Conservation (phyloP, 2,329 filamentous ascomycete species). For the Aureobasidium sp. region DNA sequence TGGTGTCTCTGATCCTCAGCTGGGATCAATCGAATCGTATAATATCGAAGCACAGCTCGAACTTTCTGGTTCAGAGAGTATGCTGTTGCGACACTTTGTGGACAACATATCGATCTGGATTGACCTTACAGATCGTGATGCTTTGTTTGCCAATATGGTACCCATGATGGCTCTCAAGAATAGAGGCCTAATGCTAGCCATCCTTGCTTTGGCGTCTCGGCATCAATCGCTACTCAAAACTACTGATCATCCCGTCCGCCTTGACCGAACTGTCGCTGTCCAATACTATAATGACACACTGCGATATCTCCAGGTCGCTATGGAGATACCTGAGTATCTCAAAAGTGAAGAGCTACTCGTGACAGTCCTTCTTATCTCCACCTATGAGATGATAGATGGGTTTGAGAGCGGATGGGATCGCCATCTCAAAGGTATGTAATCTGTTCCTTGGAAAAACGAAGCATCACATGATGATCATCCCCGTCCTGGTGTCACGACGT, state of each 20-base stretch:
- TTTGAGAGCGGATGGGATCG: slow-evolving; percentile 62
- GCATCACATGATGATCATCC: no score
- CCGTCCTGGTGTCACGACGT: no score
- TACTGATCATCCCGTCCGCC: no score
- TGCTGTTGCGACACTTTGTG: slow-evolving; percentile 45
- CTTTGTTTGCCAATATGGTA: slow-evolving; percentile 42
- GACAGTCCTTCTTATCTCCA: slow-evolving; percentile 65
- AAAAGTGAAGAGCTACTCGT: slow-evolving; percentile 62
- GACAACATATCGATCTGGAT: slow-evolving; percentile 43
- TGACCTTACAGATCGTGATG: slow-evolving; percentile 49
- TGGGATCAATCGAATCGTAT: not conserved
- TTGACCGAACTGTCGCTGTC: slow-evolving; percentile 31
- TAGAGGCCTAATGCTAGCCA: slow-evolving; percentile 62
- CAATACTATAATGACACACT: slow-evolving; percentile 68
- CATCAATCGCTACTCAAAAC: slow-evolving; percentile 43
- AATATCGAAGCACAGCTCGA: not conserved
- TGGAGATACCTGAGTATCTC: slow-evolving; percentile 61
- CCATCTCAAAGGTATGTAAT: slow-evolving; percentile 67
- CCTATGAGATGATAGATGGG: slow-evolving; percentile 71
- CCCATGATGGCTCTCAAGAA: slow-evolving; percentile 55
- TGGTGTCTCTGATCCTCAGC: not conserved
- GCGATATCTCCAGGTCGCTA: slow-evolving; percentile 63
- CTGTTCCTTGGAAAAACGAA: no score
- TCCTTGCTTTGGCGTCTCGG: slow-evolving; percentile 62
- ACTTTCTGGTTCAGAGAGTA: slow-evolving; percentile 34